These are phyloP conservation scores for Aspergillus fijiensis DNA, from an alignment of 2,329 filamentous ascomycete species.

Conservation along the genomic window DNA sequence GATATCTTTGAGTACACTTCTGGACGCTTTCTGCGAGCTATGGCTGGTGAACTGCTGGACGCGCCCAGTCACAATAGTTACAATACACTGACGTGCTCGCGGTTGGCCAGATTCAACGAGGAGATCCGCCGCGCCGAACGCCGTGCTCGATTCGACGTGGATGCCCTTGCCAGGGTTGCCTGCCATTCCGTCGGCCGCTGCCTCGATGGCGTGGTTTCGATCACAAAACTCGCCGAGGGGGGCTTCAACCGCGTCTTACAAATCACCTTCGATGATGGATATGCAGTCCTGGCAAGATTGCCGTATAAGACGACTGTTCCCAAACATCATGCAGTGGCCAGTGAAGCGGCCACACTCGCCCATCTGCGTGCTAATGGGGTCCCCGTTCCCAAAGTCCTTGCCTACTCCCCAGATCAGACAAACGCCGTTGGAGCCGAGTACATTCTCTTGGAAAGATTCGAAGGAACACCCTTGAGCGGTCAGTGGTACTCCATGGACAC, in stretches of 20 bases:
- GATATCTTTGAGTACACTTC: no score
- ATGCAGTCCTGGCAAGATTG: conserved; percentile 32
- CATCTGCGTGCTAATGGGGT: conserved; percentile 33
- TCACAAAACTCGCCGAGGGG: conserved; percentile 36
- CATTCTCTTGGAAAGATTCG: conserved; percentile 38
- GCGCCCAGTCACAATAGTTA: no score
- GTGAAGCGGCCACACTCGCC: conserved; percentile 41
- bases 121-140: no score
- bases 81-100: no score
- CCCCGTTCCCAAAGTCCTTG: conserved; percentile 40
- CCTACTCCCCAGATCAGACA: conserved; percentile 32
- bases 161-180: no score
- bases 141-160: no score
- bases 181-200: no score
- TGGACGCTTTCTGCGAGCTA: no score
- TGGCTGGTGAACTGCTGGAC: no score
- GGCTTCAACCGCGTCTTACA: conserved; percentile 40
- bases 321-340: conserved; percentile 32
- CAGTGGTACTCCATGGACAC: conserved; percentile 32
- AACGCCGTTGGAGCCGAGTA: conserved; percentile 43
- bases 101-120: no score
- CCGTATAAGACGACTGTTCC: conserved; percentile 35
- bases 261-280: conserved; percentile 31
- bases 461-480: conserved; percentile 33
- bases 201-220: no score